These are phyloP conservation scores for Parachaetomium inaequale DNA, from an alignment of 495 filamentous ascomycete genomes.

Conservation along the genomic window DNA sequence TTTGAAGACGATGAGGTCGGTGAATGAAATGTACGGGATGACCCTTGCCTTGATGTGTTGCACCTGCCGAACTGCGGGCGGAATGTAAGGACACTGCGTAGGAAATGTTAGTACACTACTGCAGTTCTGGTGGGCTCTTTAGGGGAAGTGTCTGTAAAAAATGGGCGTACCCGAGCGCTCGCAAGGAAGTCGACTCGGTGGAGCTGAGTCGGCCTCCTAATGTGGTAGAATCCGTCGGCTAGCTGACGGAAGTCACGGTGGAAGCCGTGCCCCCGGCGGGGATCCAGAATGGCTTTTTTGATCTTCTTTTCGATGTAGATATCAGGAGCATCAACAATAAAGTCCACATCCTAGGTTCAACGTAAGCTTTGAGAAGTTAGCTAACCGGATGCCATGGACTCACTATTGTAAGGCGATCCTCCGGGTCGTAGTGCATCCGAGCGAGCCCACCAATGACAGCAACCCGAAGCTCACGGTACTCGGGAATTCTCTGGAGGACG, in stretches of 20 bases:
- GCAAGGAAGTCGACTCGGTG: too few species aligned
- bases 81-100: background rate
- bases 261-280: too few species aligned
- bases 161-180: background rate
- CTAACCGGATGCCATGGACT: background rate
- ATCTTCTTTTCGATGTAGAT: too few species aligned
- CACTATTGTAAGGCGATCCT: background rate
- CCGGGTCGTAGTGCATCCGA: background rate
- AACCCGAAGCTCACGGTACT: background rate
- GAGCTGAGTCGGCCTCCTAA: too few species aligned
- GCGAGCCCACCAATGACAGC: background rate
- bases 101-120: background rate
- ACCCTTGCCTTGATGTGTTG: background rate
- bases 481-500: background rate
- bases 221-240: too few species aligned
- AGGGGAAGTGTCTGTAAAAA: background rate
- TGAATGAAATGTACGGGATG: background rate
- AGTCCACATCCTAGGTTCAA: background rate
- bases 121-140: background rate
- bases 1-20: background rate
- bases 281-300: too few species aligned
- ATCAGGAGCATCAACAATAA: background rate
- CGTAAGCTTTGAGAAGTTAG: background rate
- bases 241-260: too few species aligned
- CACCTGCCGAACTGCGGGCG: background rate